A percentile compares a stretch with the other conserved stretches of the same genome.
These are phyloP conservation scores for Rauvolfia tetraphylla DNA, from an alignment of 257 asterid genomes.

Conservation along the genomic window DNA sequence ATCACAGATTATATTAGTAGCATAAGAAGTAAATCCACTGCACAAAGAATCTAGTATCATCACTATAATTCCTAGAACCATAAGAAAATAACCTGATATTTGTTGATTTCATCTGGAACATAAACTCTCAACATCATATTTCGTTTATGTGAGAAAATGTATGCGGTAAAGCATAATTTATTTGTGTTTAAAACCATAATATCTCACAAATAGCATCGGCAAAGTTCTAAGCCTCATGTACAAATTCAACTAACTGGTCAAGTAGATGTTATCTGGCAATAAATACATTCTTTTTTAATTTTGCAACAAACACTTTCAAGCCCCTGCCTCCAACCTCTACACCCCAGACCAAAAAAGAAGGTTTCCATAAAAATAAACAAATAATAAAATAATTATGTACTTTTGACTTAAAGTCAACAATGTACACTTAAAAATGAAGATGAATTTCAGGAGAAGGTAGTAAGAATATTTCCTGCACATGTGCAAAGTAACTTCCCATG, in stretches of 20 bases:
- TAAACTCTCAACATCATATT: neutral
- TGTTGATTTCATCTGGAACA: neutral
- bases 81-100: neutral
- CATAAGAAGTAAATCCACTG: constrained; percentile 1
- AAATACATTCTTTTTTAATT: neutral
- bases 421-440: neutral
- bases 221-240: neutral
- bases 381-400: neutral
- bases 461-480: neutral
- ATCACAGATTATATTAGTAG: neutral
- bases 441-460: neutral
- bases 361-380: too few species aligned
- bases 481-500: neutral
- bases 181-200: neutral
- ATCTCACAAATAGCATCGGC: neutral
- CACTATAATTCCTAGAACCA: neutral
- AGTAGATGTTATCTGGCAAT: neutral
- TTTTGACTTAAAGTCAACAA: neutral
- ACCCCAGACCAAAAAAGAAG: too few species aligned
- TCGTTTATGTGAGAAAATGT: neutral
- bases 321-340: neutral
- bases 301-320: neutral
- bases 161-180: neutral
- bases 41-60: neutral
- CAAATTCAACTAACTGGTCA: neutral